Percentiles rank a stretch among this genome's conserved stretches.
Conservation (phyloP, 129 eudicot genomes). For the Arctium lappa region DNA sequence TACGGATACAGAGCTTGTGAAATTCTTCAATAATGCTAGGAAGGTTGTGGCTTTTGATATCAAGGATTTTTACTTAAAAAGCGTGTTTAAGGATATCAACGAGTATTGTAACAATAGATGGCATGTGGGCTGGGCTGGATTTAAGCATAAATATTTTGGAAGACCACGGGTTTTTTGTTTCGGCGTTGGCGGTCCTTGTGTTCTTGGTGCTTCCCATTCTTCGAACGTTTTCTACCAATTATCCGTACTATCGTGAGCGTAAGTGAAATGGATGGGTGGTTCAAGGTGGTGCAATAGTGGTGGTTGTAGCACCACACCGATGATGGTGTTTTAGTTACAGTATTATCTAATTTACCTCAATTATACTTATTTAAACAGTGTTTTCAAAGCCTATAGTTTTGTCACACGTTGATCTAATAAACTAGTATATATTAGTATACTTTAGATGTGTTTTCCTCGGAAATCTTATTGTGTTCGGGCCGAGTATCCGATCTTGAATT, state of each 20-base stretch:
- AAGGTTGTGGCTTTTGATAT: conserved; percentile 32
- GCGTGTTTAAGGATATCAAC: conserved; percentile 15
- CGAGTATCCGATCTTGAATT: too few relatives aligned
- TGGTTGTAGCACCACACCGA: neutral
- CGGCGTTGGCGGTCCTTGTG: conserved; percentile 23
- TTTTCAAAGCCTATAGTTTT: too few relatives aligned
- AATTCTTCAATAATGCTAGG: conserved; percentile 24
- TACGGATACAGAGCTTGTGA: conserved; percentile 24
- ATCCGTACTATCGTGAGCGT: neutral
- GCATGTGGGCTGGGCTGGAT: conserved; percentile 31
- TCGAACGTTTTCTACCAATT: conserved; percentile 21
- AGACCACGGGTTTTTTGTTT: conserved; percentile 30
- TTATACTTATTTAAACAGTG: too few relatives aligned
- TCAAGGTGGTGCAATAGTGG: neutral
- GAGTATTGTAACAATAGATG: conserved; percentile 23
- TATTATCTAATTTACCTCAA: too few relatives aligned
- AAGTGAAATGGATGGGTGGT: neutral
- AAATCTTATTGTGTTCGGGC: too few relatives aligned
- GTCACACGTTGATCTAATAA: too few relatives aligned
- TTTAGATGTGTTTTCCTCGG: too few relatives aligned
- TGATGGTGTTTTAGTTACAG: neutral
- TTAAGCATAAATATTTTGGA: conserved; percentile 28
- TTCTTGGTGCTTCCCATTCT: conserved; percentile 13
- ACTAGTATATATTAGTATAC: too few relatives aligned
- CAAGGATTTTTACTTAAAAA: conserved; percentile 11